phyloP scores from a whole-genome alignment of 1,284 basidiomycete species.

The Tylopilus orsonianus region DNA sequence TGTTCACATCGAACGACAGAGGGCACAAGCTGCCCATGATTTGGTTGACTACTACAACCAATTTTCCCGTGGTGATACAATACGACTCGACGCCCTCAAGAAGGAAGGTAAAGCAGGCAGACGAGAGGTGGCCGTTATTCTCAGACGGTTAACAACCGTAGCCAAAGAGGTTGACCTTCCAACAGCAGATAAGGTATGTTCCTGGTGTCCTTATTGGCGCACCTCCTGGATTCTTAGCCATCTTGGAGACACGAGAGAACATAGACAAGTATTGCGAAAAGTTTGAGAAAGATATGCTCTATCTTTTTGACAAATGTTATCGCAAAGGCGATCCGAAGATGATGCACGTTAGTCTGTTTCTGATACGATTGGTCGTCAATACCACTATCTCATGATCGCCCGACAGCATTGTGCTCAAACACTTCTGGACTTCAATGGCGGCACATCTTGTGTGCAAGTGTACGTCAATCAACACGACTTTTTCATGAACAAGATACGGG shows the following conservation, averaged over 20 bases:
- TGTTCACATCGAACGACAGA: constrained; percentile 88
- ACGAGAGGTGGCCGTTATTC: constrained; percentile 84
- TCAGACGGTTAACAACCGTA: constrained; percentile 86
- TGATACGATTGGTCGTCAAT: constrained; percentile 1
- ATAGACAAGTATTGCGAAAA: constrained; percentile 97
- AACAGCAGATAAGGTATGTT: constrained; percentile 69
- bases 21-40: constrained; percentile 93
- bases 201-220: not conserved
- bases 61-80: constrained; percentile 83
- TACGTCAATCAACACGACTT: constrained; percentile 99
- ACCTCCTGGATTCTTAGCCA: constrained; percentile 26
- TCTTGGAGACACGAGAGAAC: constrained; percentile 67
- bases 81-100: constrained; percentile 74
- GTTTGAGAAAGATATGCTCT: constrained; percentile 98
- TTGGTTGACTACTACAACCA: constrained; percentile 96
- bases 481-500: constrained; percentile 88
- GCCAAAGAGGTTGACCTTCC: constrained; percentile 92
- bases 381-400: constrained; percentile 13
- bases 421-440: constrained; percentile 96
- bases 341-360: constrained; percentile 82
- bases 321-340: constrained; percentile 96
- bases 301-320: constrained; percentile 93
- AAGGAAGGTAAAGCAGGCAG: constrained; percentile 89
- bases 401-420: constrained; percentile 94
- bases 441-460: constrained; percentile 94